Evolutionary conservation across 2,329 filamentous ascomycete genomes (phyloP).

Genomic region (Claviceps purpurea): DNA sequence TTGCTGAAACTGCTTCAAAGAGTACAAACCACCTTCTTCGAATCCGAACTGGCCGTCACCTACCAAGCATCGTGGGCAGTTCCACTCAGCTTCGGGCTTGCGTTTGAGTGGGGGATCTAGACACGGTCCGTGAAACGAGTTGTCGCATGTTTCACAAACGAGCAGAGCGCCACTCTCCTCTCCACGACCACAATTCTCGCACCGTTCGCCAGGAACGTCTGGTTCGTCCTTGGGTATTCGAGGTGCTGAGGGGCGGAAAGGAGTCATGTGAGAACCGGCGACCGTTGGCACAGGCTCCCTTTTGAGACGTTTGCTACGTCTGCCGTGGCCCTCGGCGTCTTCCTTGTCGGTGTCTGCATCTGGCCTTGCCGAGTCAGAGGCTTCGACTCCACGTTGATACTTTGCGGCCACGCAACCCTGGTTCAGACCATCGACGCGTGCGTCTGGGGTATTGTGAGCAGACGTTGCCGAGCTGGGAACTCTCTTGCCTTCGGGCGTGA

Average conservation of each 20-base stretch:
- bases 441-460: constrained; percentile 51
- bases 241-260: constrained; percentile 71
- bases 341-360: constrained; percentile 36
- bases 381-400: constrained; percentile 51
- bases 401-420: constrained; percentile 52
- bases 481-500: constrained; percentile 46
- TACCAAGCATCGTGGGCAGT: constrained; percentile 87
- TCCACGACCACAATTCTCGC: constrained; percentile 72
- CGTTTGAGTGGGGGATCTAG: constrained; percentile 72
- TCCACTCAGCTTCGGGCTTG: constrained; percentile 81
- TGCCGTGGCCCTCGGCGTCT: constrained; percentile 52
- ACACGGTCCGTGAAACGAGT: constrained; percentile 74
- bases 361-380: constrained; percentile 31
- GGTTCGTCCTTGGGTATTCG: constrained; percentile 45
- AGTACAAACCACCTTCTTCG: constrained; percentile 92
- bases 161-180: constrained; percentile 60
- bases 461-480: constrained; percentile 50
- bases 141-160: constrained; percentile 83
- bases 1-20: constrained; percentile 88
- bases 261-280: constrained; percentile 91
- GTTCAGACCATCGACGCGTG: constrained; percentile 40
- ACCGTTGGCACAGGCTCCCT: constrained; percentile 72
- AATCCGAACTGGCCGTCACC: constrained; percentile 96
- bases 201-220: constrained; percentile 46
- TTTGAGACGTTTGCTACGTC: constrained; percentile 85